Conservation (phyloP, 495 filamentous ascomycete genomes). For the Annulohypoxylon stygium region DNA sequence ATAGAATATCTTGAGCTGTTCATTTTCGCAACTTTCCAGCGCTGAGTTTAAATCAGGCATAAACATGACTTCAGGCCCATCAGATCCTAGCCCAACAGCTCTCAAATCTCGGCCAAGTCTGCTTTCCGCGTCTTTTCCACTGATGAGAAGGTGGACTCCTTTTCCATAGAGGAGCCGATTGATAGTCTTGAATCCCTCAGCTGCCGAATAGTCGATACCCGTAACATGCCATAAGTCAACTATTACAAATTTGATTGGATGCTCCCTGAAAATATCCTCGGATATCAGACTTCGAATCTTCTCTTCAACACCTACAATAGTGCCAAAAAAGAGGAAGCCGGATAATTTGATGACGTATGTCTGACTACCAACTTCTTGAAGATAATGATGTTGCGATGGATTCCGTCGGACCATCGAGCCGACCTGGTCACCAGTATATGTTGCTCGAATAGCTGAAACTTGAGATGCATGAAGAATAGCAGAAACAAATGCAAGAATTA, state of each 20-base stretch:
- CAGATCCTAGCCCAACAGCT: slow-evolving; percentile 81
- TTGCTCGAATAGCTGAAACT: slow-evolving; percentile 86
- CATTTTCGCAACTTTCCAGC: slow-evolving; percentile 94
- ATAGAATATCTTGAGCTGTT: slow-evolving; percentile 89
- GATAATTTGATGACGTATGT: slow-evolving; percentile 90
- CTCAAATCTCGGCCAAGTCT: slow-evolving; percentile 81
- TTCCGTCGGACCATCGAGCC: slow-evolving; percentile 93
- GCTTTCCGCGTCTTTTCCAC: slow-evolving; percentile 78
- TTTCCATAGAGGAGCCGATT: slow-evolving; percentile 81
- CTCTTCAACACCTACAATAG: slow-evolving; percentile 92
- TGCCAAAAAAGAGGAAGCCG: slow-evolving; percentile 96
- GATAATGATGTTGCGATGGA: slow-evolving; percentile 86
- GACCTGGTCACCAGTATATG: slow-evolving; percentile 86
- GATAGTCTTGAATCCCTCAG: slow-evolving; percentile 92
- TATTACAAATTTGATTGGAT: slow-evolving; percentile 90
- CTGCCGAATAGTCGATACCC: slow-evolving; percentile 94
- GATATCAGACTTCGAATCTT: slow-evolving; percentile 84
- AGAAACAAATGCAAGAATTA: slow-evolving; percentile 89
- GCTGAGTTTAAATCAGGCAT: slow-evolving; percentile 93
- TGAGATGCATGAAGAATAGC: slow-evolving; percentile 91
- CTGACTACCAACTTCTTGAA: slow-evolving; percentile 86
- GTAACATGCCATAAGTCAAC: slow-evolving; percentile 90
- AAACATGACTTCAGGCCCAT: slow-evolving; percentile 75
- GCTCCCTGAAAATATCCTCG: slow-evolving; percentile 78
- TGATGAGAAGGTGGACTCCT: slow-evolving; percentile 82